Base-by-base conservation (phyloP, 257 asterid species). In the Asclepias syriaca region DNA sequence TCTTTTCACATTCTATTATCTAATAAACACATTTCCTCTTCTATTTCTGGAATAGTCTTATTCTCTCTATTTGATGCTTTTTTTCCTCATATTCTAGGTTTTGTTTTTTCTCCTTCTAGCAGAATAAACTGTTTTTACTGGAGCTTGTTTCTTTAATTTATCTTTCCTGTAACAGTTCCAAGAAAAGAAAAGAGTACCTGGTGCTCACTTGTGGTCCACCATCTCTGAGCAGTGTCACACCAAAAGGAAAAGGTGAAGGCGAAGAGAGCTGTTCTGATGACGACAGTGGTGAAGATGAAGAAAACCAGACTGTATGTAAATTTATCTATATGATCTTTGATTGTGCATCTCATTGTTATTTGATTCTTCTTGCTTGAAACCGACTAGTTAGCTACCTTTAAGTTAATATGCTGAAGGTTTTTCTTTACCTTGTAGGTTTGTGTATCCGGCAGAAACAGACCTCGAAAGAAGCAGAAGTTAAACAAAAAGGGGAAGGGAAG, bases 121-220 rank as follows among this genome's bases (percentile, higher is more conserved):
- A 63, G 3, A 34, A 34, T 18, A 63, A 18, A 34, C 15, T 18
- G n/a, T 24, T 32, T 32, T 22, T 40, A 15, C 67, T 15, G 48
- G 40, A 61, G 24, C 22, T 34, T 61, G 46, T 32, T 61, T 61
- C 67, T 32, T 61, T 29, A 11, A 6, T 11, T 22, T 18, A 37
- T 40, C 65, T 65, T 72, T 77, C 24, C 68, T 70, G 75, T 71
- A 69, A 68, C 92, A 91, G 98, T 75, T 61, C 99, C 14, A 94
- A 91, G 88, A 88, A 64, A 71, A 85, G 96, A 83, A 94, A 94
- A 79, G 99, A 89, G 74, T 94, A 85, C 85, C 89, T 94, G 51
- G 99, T 91, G 74, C 95, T 94, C 68, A 89, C 90, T 29, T 94
- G 99, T 84, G 97, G 98, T 51, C 84, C 90, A 0, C 82, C 89